These are phyloP conservation scores for Lepiota brunneoincarnata DNA, from an alignment of 768 basidiomycete species.

Conservation along the genomic window DNA sequence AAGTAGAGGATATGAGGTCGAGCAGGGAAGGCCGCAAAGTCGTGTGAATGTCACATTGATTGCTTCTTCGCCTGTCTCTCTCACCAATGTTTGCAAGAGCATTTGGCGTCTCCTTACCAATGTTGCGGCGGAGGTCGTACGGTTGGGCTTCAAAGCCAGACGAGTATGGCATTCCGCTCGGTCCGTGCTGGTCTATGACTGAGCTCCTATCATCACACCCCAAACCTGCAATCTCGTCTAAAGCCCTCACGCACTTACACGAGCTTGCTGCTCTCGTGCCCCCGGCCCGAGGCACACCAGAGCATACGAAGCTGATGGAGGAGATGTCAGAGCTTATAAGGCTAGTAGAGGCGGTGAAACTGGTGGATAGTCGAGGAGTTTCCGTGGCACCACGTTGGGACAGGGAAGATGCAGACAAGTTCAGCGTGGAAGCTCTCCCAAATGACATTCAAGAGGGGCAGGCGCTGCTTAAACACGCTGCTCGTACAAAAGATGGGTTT, in stretches of 20 bases:
- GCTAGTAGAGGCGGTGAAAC: constrained; percentile 79
- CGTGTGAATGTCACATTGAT: constrained; percentile 7
- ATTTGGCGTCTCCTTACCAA: not conserved
- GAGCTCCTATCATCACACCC: constrained; percentile 77
- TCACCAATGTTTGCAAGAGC: not conserved
- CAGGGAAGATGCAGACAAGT: constrained; percentile 37
- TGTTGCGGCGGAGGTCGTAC: not conserved
- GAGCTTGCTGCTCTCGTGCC: constrained; percentile 71
- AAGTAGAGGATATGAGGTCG: not conserved
- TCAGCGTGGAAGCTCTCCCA: constrained; percentile 1
- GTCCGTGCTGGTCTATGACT: constrained; percentile 80
- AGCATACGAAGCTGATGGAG: constrained; percentile 46
- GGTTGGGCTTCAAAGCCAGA: constrained; percentile 35
- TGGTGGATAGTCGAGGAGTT: constrained; percentile 46
- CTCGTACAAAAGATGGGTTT: constrained; percentile 46
- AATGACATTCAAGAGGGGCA: constrained; percentile 31
- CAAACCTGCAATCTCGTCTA: constrained; percentile 54
- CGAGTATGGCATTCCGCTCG: constrained; percentile 57
- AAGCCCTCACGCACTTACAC: constrained; percentile 63
- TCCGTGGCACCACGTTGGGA: constrained; percentile 29
- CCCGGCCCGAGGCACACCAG: constrained; percentile 54
- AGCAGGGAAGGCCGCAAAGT: not conserved
- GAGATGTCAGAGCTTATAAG: constrained; percentile 72
- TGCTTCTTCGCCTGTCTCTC: not conserved
- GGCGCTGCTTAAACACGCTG: constrained; percentile 49